These are phyloP conservation scores for Galerina marginata DNA, from an alignment of 768 basidiomycete genomes.

Conservation along the genomic window DNA sequence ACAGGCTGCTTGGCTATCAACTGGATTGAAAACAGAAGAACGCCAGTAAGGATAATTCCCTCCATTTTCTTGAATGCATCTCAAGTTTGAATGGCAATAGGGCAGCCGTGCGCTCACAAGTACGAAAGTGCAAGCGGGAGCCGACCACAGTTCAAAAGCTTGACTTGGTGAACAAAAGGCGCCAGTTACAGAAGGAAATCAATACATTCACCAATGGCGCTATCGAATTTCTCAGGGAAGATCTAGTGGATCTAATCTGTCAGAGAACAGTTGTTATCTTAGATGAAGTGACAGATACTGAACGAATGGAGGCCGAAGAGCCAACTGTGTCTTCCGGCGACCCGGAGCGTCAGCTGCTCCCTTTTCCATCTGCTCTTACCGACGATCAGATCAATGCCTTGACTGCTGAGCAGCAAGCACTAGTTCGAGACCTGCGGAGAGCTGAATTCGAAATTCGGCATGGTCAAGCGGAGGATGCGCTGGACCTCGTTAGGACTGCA, in stretches of 20 bases:
- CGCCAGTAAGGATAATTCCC: not conserved
- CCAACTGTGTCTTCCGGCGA: not conserved
- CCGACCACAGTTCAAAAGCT: not conserved
- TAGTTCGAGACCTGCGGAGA: not conserved
- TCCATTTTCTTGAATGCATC: too few relatives aligned
- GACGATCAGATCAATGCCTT: not conserved
- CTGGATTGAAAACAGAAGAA: not conserved
- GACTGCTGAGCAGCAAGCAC: not conserved
- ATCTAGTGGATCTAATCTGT: not conserved
- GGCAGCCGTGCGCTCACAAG: not conserved
- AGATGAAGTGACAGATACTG: not conserved
- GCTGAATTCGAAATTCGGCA: not conserved
- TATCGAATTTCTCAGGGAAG: not conserved
- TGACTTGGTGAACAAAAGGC: not conserved
- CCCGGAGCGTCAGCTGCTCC: not conserved
- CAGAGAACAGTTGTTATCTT: not conserved
- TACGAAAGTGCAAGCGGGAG: not conserved
- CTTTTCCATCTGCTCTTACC: not conserved
- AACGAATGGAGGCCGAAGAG: not conserved
- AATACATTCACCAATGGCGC: not conserved
- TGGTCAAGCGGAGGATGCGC: not conserved
- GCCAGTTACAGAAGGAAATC: not conserved
- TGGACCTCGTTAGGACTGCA: not conserved
- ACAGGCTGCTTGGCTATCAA: not conserved
- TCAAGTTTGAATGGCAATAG: too few relatives aligned